Evolutionary conservation across 495 filamentous ascomycete genomes (phyloP).

Genomic region (Parachaetomium inaequale): DNA sequence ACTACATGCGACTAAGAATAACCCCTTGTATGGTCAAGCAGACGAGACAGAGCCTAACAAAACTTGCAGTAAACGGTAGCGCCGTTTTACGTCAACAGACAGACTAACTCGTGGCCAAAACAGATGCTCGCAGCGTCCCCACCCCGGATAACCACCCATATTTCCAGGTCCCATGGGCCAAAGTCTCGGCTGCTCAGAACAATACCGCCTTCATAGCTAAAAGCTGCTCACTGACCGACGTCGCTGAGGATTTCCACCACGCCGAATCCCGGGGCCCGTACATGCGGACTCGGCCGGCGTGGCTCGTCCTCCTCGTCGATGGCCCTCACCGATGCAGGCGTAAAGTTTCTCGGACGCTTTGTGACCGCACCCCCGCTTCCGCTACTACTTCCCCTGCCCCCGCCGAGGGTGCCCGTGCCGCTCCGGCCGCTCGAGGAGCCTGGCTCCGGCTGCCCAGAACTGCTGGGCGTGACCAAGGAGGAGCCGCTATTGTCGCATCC

Average conservation of each 20-base stretch:
- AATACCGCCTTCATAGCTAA: neutral
- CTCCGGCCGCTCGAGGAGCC: neutral
- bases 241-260: neutral
- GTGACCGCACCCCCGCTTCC: conserved; percentile 10
- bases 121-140: neutral
- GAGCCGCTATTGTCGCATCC: neutral
- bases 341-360: conserved; percentile 46
- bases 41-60: neutral
- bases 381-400: neutral
- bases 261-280: conserved; percentile 13
- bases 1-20: neutral
- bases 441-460: neutral
- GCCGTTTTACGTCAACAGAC: neutral
- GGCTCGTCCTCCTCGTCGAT: conserved; percentile 42
- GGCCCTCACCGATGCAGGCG: conserved; percentile 41
- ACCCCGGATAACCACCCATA: neutral
- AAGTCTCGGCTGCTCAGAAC: neutral
- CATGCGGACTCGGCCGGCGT: conserved; percentile 33
- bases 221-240: neutral
- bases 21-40: neutral
- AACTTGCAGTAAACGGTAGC: neutral
- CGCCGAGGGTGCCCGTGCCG: neutral
- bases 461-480: neutral
- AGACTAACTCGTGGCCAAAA: neutral
- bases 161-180: neutral